A percentile compares a stretch with the other conserved stretches of the same genome.
These are phyloP conservation scores for Herpetomonas samuelpessoai DNA, from an alignment of 208 protist genomes.

Conservation along the genomic window DNA sequence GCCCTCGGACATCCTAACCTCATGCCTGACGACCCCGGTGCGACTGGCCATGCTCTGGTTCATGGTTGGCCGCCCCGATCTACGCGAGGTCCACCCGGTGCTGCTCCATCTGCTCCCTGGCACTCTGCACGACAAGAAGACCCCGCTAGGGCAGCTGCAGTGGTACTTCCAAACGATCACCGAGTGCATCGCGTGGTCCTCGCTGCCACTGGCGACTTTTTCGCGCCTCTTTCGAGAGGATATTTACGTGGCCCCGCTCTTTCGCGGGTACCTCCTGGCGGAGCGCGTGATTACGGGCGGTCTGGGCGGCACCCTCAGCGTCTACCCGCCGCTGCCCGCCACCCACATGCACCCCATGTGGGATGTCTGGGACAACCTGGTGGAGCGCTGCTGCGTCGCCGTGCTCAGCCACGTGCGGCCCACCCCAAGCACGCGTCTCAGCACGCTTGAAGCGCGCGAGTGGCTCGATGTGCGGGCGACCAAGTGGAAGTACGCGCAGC, in stretches of 20 bases:
- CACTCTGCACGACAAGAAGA: constrained; percentile 87
- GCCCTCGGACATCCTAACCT: constrained; percentile 97
- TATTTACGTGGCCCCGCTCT: constrained; percentile 96
- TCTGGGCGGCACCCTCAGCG: constrained; percentile 91
- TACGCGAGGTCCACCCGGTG: constrained; percentile 66
- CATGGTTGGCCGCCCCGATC: constrained; percentile 49
- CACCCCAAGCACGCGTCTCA: constrained; percentile 43
- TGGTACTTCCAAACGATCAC: constrained; percentile 99
- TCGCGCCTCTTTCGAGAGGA: constrained; percentile 92
- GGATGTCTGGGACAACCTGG: constrained; percentile 79
- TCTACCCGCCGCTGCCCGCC: constrained; percentile 89
- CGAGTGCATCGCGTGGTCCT: constrained; percentile 98
- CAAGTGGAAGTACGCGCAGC: constrained; percentile 65
- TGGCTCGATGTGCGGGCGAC: constrained; percentile 73
- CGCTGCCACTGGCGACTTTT: constrained; percentile 78
- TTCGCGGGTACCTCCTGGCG: constrained; percentile 97
- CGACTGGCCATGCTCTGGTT: constrained; percentile 96
- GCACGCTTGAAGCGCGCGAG: constrained; percentile 70
- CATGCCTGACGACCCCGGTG: constrained; percentile 98
- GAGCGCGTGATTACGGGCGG: constrained; percentile 93
- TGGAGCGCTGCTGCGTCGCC: constrained; percentile 68
- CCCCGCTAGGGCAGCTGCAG: constrained; percentile 96
- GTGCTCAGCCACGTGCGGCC: constrained; percentile 56
- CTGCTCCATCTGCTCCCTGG: constrained; percentile 76
- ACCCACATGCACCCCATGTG: constrained; percentile 93